Percentiles rank a stretch among this genome's conserved stretches.
Conservation (phyloP, 1,284 basidiomycete genomes). For the Rhodotorula sp. region DNA sequence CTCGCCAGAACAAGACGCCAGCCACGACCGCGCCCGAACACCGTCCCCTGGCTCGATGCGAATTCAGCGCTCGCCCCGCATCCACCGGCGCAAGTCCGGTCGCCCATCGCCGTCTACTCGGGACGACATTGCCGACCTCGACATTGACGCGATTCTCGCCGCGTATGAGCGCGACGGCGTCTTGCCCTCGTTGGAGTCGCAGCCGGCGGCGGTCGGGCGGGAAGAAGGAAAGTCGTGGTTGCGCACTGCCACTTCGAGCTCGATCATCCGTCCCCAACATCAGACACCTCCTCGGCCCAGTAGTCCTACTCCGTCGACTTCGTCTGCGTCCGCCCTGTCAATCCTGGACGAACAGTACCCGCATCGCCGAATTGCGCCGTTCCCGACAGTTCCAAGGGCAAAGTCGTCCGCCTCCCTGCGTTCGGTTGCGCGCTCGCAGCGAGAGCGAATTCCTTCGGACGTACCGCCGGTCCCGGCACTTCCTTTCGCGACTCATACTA, state of each 20-base stretch:
- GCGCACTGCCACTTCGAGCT: background rate
- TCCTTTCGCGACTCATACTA: background rate
- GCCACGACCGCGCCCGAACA: background rate
- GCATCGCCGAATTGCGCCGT: slow-evolving; percentile 18
- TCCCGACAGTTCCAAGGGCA: slow-evolving; percentile 23
- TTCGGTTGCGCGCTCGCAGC: slow-evolving; percentile 1
- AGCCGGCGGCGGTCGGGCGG: background rate
- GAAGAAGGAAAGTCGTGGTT: background rate
- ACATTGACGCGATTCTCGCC: slow-evolving; percentile 34
- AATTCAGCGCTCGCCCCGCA: background rate
- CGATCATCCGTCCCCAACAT: slow-evolving; percentile 1
- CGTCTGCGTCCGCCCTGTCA: background rate
- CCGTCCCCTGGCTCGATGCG: background rate
- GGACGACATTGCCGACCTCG: slow-evolving; percentile 32
- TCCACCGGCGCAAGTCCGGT: background rate
- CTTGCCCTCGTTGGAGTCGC: background rate
- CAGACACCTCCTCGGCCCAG: background rate
- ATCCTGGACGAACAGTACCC: slow-evolving; percentile 10
- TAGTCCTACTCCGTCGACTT: slow-evolving; percentile 1
- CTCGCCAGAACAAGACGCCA: too few relatives aligned
- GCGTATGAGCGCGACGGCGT: slow-evolving; percentile 11
- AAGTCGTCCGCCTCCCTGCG: slow-evolving; percentile 5
- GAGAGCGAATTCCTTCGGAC: background rate
- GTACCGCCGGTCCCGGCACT: slow-evolving; percentile 15
- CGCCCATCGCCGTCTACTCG: background rate